A percentile compares a stretch with the other conserved stretches of the same genome.
Evolutionary conservation across 495 filamentous ascomycete genomes (phyloP).

Genomic region (Talaromyces wortmannii): DNA sequence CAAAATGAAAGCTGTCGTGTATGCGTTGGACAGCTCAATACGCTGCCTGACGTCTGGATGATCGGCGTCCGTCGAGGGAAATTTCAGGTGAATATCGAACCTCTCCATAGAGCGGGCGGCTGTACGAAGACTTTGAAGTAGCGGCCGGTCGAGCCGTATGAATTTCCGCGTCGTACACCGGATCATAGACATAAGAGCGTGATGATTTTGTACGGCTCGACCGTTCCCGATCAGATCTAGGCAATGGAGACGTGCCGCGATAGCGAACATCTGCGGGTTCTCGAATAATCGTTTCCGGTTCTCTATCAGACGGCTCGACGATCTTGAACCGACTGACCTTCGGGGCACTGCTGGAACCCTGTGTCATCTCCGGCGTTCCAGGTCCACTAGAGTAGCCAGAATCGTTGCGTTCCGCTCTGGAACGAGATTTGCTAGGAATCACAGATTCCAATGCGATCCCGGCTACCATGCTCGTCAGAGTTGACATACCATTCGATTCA

Average conservation of each 20-base stretch:
- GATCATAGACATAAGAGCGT: slow-evolving; percentile 11
- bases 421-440: slow-evolving; percentile 21
- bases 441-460: slow-evolving; percentile 17
- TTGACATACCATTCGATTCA: slow-evolving; percentile 19
- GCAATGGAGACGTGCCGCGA: background rate
- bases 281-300: background rate
- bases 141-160: background rate
- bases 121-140: slow-evolving; percentile 1
- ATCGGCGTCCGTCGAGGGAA: background rate
- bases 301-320: background rate
- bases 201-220: background rate
- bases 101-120: slow-evolving; percentile 10
- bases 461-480: slow-evolving; percentile 14
- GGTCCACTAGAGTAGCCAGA: slow-evolving; percentile 39
- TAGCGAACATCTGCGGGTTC: background rate
- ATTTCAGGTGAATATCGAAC: slow-evolving; percentile 1
- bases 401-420: slow-evolving; percentile 28
- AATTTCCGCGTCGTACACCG: slow-evolving; percentile 2
- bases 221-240: too few species aligned
- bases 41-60: background rate
- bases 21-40: background rate
- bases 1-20: background rate
- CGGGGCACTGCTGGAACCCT: slow-evolving; percentile 13
- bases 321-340: slow-evolving; percentile 1
- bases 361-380: slow-evolving; percentile 28